phyloP scores from a whole-genome alignment of 352 stramenopile species.

The Phytophthora aleatoria region DNA sequence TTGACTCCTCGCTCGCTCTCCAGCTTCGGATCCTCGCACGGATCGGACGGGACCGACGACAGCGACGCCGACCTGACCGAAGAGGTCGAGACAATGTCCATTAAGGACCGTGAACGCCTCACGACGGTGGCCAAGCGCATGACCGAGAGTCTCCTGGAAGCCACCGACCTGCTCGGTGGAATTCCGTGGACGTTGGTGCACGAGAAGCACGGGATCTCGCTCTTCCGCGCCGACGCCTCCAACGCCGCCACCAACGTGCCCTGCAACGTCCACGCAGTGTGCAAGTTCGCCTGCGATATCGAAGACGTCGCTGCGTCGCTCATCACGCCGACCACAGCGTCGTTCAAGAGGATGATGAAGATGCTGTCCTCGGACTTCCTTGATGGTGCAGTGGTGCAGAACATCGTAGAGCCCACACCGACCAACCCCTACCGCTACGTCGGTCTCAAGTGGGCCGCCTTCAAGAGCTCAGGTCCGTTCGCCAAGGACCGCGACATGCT shows the following conservation, averaged over 20 bases:
- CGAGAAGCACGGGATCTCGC: slow-evolving; percentile 84
- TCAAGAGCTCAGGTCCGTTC: slow-evolving; percentile 84
- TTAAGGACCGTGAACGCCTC: slow-evolving; percentile 72
- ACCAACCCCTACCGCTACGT: slow-evolving; percentile 79
- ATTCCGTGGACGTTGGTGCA: slow-evolving; percentile 79
- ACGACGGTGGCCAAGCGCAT: slow-evolving; percentile 81
- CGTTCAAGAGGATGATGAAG: slow-evolving; percentile 87
- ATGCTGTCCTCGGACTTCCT: slow-evolving; percentile 87
- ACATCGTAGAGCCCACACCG: slow-evolving; percentile 74
- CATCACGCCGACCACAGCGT: slow-evolving; percentile 76
- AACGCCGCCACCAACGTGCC: slow-evolving; percentile 55
- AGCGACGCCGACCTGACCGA: slow-evolving; percentile 21
- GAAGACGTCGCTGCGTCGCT: slow-evolving; percentile 84
- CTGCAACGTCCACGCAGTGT: slow-evolving; percentile 88
- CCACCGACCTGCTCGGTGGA: slow-evolving; percentile 73
- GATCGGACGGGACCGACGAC: slow-evolving; percentile 25
- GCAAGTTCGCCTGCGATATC: slow-evolving; percentile 81
- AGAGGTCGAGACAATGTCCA: slow-evolving; percentile 33
- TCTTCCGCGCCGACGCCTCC: slow-evolving; percentile 73
- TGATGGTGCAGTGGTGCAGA: slow-evolving; percentile 80
- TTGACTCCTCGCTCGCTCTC: slow-evolving; percentile 28
- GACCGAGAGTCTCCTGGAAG: slow-evolving; percentile 75
- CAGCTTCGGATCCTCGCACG: slow-evolving; percentile 26
- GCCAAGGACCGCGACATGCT: slow-evolving; percentile 81
- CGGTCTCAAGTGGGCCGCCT: slow-evolving; percentile 84